Evolutionary conservation across 352 stramenopile genomes (phyloP).

Genomic region (Phytophthora europaea): DNA sequence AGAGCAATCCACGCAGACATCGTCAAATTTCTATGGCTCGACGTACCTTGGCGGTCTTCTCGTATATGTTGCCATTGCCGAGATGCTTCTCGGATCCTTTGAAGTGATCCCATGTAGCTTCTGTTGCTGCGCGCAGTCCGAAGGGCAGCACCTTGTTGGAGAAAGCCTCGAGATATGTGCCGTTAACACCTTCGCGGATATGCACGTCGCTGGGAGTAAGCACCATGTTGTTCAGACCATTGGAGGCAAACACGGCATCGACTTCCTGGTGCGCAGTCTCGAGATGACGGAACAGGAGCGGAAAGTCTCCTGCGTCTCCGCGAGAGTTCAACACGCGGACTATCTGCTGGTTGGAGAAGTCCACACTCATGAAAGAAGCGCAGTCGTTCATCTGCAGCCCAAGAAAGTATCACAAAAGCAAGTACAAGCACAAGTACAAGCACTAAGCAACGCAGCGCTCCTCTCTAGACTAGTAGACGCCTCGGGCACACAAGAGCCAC

Average conservation of each 20-base stretch:
- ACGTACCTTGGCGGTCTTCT: slow-evolving; percentile 45
- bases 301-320: slow-evolving; percentile 37
- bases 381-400: slow-evolving; percentile 34
- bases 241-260: slow-evolving; percentile 43
- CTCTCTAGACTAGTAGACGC: neutral
- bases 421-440: neutral
- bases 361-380: slow-evolving; percentile 33
- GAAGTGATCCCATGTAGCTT: slow-evolving; percentile 57
- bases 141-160: slow-evolving; percentile 59
- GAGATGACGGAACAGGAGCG: slow-evolving; percentile 39
- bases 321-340: slow-evolving; percentile 28
- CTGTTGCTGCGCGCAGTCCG: slow-evolving; percentile 37
- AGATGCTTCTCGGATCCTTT: slow-evolving; percentile 46
- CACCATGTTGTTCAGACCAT: slow-evolving; percentile 45
- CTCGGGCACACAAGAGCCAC: neutral
- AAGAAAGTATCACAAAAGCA: slow-evolving; percentile 13
- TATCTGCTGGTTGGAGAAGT: slow-evolving; percentile 29
- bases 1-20: slow-evolving; percentile 1
- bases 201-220: slow-evolving; percentile 42
- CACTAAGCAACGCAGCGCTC: neutral
- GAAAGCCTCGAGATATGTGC: slow-evolving; percentile 52
- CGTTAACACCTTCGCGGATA: slow-evolving; percentile 46
- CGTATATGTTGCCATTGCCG: slow-evolving; percentile 45
- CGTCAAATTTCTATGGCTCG: neutral
- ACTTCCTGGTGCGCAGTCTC: slow-evolving; percentile 42